These are phyloP conservation scores for Corchorus capsularis DNA, from an alignment of 345 rosid species.

Conservation along the genomic window DNA sequence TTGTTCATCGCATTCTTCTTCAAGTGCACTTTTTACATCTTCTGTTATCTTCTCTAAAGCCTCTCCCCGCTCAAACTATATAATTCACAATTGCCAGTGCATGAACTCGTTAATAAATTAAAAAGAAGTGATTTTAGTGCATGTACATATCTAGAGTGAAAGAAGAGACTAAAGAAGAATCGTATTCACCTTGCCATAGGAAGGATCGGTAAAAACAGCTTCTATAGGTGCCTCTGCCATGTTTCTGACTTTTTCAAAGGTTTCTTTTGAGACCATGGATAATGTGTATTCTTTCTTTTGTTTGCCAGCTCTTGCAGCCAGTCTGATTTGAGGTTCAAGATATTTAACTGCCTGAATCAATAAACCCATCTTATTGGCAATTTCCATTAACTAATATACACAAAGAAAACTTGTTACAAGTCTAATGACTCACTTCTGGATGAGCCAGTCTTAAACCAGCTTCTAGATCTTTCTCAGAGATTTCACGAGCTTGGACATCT, in stretches of 20 bases:
- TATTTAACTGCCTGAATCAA: constrained; percentile 78
- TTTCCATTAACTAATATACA: constrained; percentile 1
- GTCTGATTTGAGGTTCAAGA: constrained; percentile 83
- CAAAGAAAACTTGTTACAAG: not conserved
- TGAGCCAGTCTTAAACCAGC: constrained; percentile 91
- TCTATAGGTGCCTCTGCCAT: constrained; percentile 72
- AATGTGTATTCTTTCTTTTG: constrained; percentile 86
- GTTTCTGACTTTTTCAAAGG: constrained; percentile 63
- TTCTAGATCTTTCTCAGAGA: constrained; percentile 84
- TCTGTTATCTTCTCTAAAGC: constrained; percentile 81
- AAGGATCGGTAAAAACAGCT: constrained; percentile 80
- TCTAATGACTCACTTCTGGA: constrained; percentile 66
- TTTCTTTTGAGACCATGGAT: constrained; percentile 71
- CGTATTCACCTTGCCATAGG: constrained; percentile 78
- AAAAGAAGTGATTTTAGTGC: not conserved
- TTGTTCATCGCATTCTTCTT: constrained; percentile 85
- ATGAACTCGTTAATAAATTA: constrained; percentile 2
- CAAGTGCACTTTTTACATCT: constrained; percentile 65
- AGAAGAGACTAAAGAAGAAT: constrained; percentile 22
- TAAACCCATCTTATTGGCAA: constrained; percentile 21
- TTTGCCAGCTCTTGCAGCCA: constrained; percentile 93
- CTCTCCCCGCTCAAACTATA: constrained; percentile 96
- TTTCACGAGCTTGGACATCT: constrained; percentile 89
- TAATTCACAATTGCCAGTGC: constrained; percentile 8
- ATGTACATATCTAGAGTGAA: not conserved